A percentile compares a stretch with the other conserved stretches of the same genome.
phyloP scores from a whole-genome alignment of 108 stramenopile species.

The Cyclostephanos invisitatus region DNA sequence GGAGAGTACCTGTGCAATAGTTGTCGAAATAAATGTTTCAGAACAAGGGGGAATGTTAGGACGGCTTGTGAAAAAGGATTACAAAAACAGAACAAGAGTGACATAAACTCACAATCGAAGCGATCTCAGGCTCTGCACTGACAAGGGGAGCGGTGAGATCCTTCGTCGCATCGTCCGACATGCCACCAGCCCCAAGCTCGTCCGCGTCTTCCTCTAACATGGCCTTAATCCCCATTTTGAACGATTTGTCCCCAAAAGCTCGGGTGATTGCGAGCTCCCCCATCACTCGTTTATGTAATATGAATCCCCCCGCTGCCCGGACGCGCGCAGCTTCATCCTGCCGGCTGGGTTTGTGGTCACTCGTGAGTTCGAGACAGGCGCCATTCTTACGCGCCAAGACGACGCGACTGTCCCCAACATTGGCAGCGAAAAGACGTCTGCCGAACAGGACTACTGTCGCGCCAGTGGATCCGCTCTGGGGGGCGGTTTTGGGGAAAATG shows the following conservation, averaged over 20 bases:
- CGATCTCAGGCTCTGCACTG: constrained; percentile 90
- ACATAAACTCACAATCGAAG: constrained; percentile 79
- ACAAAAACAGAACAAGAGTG: background rate
- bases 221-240: constrained; percentile 95
- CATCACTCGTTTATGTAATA: constrained; percentile 96
- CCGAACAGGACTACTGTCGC: constrained; percentile 92
- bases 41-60: background rate
- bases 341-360: constrained; percentile 96
- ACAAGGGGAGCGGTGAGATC: constrained; percentile 89
- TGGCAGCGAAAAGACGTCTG: constrained; percentile 89
- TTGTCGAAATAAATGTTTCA: constrained; percentile 2
- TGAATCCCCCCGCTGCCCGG: constrained; percentile 93
- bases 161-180: constrained; percentile 75
- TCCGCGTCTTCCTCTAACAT: constrained; percentile 90
- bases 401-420: constrained; percentile 96
- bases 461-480: constrained; percentile 94
- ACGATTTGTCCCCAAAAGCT: constrained; percentile 97
- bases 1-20: constrained; percentile 64
- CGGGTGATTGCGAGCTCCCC: constrained; percentile 97
- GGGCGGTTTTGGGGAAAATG: constrained; percentile 79
- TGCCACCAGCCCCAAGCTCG: constrained; percentile 67
- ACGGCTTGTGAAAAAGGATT: background rate
- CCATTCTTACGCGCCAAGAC: constrained; percentile 88
- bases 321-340: constrained; percentile 95
- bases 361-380: constrained; percentile 89